Conservation (phyloP, 768 basidiomycete species). For the Agrocybe pediades region DNA sequence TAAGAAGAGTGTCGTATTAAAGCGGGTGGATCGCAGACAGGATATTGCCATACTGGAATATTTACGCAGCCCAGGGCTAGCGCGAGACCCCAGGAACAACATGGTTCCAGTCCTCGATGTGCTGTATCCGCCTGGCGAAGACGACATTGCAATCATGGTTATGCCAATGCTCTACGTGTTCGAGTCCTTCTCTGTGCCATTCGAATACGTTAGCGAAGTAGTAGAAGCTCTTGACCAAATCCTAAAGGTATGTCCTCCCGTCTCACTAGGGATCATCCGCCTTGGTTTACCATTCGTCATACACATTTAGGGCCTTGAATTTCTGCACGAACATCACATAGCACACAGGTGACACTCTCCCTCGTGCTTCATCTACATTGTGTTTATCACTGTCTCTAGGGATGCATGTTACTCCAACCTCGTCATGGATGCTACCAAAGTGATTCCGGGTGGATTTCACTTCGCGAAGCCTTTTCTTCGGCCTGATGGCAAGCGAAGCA, state of each 20-base stretch:
- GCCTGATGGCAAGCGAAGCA: not conserved
- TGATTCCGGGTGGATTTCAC: constrained; percentile 18
- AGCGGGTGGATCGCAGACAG: not conserved
- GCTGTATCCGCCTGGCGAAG: constrained; percentile 18
- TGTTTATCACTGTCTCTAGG: constrained; percentile 3
- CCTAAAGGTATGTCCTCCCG: constrained; percentile 11
- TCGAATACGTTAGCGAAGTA: constrained; percentile 22
- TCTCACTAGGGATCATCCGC: not conserved
- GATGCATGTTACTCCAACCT: constrained; percentile 22
- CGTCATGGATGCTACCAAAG: constrained; percentile 17
- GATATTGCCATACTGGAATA: constrained; percentile 8
- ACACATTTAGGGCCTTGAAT: constrained; percentile 16
- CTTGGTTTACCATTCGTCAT: not conserved
- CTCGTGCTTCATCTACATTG: not conserved
- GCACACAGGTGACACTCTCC: constrained; percentile 12
- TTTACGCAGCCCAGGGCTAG: constrained; percentile 11
- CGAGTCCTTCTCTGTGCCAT: constrained; percentile 10
- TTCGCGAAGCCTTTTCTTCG: not conserved
- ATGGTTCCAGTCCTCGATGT: constrained; percentile 23
- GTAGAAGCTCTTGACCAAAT: constrained; percentile 21
- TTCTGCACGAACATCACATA: constrained; percentile 21
- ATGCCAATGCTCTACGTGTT: constrained; percentile 23
- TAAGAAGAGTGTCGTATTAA: not conserved
- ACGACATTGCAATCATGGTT: constrained; percentile 15
- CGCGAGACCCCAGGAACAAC: constrained; percentile 21